Conservation (phyloP, 257 asterid genomes). For the Penstemon barbatus region DNA sequence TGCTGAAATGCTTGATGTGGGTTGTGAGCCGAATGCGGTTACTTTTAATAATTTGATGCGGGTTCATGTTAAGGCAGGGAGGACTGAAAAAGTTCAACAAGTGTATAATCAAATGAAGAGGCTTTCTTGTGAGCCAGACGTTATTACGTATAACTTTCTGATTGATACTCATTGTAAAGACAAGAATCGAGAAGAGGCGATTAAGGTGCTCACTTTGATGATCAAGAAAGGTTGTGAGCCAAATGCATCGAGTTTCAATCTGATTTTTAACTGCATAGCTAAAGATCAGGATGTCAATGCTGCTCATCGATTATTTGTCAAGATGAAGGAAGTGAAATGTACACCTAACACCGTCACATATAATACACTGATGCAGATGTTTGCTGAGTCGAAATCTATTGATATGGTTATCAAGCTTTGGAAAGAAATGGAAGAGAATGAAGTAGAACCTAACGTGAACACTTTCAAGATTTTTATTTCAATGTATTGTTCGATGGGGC, state of each 20-base stretch:
- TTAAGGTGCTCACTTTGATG: slow-evolving; percentile 70
- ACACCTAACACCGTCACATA: slow-evolving; percentile 69
- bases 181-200: slow-evolving; percentile 70
- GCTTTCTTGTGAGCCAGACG: slow-evolving; percentile 68
- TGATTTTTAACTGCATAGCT: slow-evolving; percentile 74
- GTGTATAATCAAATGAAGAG: slow-evolving; percentile 89
- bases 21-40: slow-evolving; percentile 68
- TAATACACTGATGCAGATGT: slow-evolving; percentile 87
- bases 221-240: slow-evolving; percentile 64
- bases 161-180: slow-evolving; percentile 79
- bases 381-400: slow-evolving; percentile 62
- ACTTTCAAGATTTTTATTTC: slow-evolving; percentile 67
- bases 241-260: slow-evolving; percentile 64
- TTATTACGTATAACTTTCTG: slow-evolving; percentile 75
- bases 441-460: slow-evolving; percentile 79
- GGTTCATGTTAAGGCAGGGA: slow-evolving; percentile 86
- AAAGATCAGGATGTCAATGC: slow-evolving; percentile 70
- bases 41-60: slow-evolving; percentile 86
- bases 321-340: slow-evolving; percentile 73
- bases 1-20: slow-evolving; percentile 76
- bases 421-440: slow-evolving; percentile 76
- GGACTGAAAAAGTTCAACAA: slow-evolving; percentile 82
- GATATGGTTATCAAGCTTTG: slow-evolving; percentile 90
- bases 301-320: slow-evolving; percentile 66
- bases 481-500: slow-evolving; percentile 81